Conservation (phyloP, 2,329 filamentous ascomycete genomes). For the Exutisphaerella laricina region DNA sequence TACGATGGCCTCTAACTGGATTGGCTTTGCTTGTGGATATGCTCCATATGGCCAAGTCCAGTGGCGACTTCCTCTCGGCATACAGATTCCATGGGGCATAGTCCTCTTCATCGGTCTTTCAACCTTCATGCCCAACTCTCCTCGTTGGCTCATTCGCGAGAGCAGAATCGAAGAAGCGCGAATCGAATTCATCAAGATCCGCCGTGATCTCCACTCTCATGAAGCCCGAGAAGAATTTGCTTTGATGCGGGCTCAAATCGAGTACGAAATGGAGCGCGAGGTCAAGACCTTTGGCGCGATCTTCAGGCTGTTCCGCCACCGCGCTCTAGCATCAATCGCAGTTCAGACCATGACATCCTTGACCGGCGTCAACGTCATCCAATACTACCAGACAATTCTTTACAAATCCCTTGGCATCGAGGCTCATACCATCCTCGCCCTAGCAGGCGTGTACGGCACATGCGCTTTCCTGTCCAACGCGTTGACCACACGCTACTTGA, state of each 20-base stretch:
- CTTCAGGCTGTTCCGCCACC: slow-evolving; percentile 48
- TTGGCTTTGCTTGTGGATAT: slow-evolving; percentile 51
- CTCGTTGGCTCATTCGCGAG: slow-evolving; percentile 48
- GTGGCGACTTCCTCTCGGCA: slow-evolving; percentile 51
- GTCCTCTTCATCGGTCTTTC: slow-evolving; percentile 50
- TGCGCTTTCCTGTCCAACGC: slow-evolving; percentile 48
- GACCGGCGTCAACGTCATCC: slow-evolving; percentile 55
- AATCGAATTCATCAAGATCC: slow-evolving; percentile 45
- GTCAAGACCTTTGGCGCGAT: slow-evolving; percentile 50
- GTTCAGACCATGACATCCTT: slow-evolving; percentile 55
- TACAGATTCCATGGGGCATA: slow-evolving; percentile 54
- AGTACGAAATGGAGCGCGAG: slow-evolving; percentile 54
- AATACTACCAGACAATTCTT: slow-evolving; percentile 43
- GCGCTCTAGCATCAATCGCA: slow-evolving; percentile 50
- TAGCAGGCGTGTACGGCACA: slow-evolving; percentile 53
- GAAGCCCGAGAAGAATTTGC: slow-evolving; percentile 49
- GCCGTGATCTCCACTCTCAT: slow-evolving; percentile 42
- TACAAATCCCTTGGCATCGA: slow-evolving; percentile 52
- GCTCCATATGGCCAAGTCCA: slow-evolving; percentile 50
- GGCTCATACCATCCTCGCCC: slow-evolving; percentile 46
- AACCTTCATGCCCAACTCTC: slow-evolving; percentile 54
- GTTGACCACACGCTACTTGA: slow-evolving; percentile 49
- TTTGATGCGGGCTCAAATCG: slow-evolving; percentile 45
- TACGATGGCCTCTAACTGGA: slow-evolving; percentile 54
- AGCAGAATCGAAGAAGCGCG: slow-evolving; percentile 48